phyloP scores from a whole-genome alignment of 345 rosid species.

The Excoecaria cochinchinensis region DNA sequence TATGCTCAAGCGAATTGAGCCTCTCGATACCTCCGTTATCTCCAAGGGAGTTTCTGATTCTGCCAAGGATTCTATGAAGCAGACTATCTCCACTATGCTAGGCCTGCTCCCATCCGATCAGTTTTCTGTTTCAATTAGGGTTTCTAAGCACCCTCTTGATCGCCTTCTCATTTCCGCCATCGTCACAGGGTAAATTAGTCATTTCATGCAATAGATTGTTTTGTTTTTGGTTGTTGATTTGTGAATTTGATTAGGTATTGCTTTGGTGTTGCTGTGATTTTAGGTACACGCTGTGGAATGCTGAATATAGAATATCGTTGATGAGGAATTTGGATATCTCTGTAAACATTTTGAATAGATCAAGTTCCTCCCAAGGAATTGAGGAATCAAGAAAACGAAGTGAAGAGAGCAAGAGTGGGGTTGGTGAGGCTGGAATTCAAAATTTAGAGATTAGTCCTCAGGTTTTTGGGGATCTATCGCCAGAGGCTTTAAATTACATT shows the following conservation, averaged over 20 bases:
- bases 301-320: slow-evolving; percentile 80
- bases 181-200: slow-evolving; percentile 67
- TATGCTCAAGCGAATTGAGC: slow-evolving; percentile 71
- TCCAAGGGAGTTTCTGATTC: slow-evolving; percentile 83
- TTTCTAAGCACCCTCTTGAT: slow-evolving; percentile 60
- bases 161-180: slow-evolving; percentile 75
- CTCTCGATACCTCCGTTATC: slow-evolving; percentile 70
- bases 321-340: slow-evolving; percentile 63
- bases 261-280: slow-evolving; percentile 2
- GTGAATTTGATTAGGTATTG: background rate
- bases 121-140: slow-evolving; percentile 55
- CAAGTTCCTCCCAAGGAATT: slow-evolving; percentile 17
- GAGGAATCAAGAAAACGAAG: slow-evolving; percentile 32
- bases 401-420: slow-evolving; percentile 30
- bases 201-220: background rate
- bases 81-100: slow-evolving; percentile 85
- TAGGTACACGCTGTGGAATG: slow-evolving; percentile 94
- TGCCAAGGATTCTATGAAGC: slow-evolving; percentile 89
- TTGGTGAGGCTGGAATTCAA: slow-evolving; percentile 27
- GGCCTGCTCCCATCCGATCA: slow-evolving; percentile 89
- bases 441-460: slow-evolving; percentile 55
- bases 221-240: background rate
- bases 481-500: slow-evolving; percentile 62
- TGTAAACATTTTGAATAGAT: slow-evolving; percentile 29
- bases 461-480: slow-evolving; percentile 65